Conservation (phyloP, 2,329 filamentous ascomycete genomes). For the Talaromyces sp. region DNA sequence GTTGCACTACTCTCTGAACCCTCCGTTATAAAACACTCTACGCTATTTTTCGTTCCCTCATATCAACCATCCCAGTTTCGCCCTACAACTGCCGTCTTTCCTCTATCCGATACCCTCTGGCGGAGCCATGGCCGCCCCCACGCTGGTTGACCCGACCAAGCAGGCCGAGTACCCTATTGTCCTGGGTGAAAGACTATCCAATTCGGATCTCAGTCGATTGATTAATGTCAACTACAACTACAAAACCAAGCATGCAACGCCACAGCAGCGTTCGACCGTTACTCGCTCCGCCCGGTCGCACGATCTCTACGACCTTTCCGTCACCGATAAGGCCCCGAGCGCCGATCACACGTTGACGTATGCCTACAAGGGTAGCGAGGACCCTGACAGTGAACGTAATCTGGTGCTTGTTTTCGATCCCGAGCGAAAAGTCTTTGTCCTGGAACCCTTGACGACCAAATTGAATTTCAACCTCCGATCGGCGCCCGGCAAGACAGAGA, state of each 20-base stretch:
- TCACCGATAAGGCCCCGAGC: constrained; percentile 46
- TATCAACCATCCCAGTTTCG: not conserved
- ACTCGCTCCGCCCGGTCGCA: constrained; percentile 35
- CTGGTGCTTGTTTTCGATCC: constrained; percentile 73
- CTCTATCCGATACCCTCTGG: constrained; percentile 5
- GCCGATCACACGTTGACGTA: constrained; percentile 44
- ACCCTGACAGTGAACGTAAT: constrained; percentile 38
- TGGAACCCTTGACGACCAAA: constrained; percentile 79
- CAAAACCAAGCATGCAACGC: constrained; percentile 46
- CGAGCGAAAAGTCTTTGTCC: constrained; percentile 71
- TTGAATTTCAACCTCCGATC: constrained; percentile 84
- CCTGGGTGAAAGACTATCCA: constrained; percentile 46
- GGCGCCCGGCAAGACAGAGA: constrained; percentile 67
- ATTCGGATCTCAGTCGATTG: constrained; percentile 30
- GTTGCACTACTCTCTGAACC: not conserved
- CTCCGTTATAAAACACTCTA: not conserved
- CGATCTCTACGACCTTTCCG: constrained; percentile 44
- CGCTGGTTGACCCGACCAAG: constrained; percentile 48
- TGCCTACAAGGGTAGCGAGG: constrained; percentile 45
- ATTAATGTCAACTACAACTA: constrained; percentile 51
- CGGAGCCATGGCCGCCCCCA: constrained; percentile 36
- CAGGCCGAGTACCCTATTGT: constrained; percentile 51
- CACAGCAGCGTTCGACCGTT: constrained; percentile 43
- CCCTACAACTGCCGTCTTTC: not conserved
- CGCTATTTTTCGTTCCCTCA: constrained; percentile 5